phyloP scores from a whole-genome alignment of 139 green algal genomes.

The Closterium sp. region DNA sequence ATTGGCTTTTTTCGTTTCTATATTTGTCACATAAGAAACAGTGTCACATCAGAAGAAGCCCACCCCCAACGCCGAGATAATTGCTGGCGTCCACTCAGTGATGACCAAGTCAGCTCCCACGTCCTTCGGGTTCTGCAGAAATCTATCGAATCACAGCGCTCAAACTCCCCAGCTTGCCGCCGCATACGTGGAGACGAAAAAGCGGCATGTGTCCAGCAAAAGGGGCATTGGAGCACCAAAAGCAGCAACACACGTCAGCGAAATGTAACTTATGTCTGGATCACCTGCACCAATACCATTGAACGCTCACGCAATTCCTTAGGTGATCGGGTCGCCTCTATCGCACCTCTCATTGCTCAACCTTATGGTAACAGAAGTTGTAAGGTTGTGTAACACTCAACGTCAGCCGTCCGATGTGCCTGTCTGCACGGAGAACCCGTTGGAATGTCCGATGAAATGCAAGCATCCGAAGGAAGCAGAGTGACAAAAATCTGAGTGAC shows the following conservation, averaged over 20 bases:
- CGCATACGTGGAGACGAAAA: background rate
- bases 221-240: background rate
- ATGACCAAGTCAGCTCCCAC: background rate
- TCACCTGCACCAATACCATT: background rate
- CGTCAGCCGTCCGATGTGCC: background rate
- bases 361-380: background rate
- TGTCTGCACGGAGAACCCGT: background rate
- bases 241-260: background rate
- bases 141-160: background rate
- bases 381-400: background rate
- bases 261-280: background rate
- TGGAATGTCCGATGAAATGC: background rate
- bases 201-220: background rate
- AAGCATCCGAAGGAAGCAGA: background rate
- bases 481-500: too few species aligned
- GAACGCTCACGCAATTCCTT: background rate
- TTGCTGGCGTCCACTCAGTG: background rate
- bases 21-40: too few species aligned
- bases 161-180: background rate
- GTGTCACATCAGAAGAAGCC: background rate
- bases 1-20: too few species aligned
- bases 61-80: background rate
- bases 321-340: background rate
- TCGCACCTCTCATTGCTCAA: background rate
- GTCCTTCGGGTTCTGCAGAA: background rate